Conservation (phyloP, 257 asterid genomes). For the Solanum okadae region DNA sequence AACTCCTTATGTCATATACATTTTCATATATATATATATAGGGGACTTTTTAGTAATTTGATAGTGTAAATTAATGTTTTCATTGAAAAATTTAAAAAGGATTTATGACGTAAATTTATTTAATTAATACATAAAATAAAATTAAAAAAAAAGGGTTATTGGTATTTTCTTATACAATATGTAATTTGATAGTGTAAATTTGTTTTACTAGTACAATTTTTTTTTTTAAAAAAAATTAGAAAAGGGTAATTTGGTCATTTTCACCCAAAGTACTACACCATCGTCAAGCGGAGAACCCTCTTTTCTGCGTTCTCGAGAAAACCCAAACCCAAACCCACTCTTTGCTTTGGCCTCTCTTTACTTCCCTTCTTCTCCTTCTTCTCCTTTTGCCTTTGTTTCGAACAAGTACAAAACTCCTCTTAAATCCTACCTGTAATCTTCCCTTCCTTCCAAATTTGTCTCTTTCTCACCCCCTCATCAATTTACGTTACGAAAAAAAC, state of each 20-base stretch:
- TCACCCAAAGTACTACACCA: neutral
- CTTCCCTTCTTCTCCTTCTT: neutral
- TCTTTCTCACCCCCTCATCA: neutral
- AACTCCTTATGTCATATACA: neutral
- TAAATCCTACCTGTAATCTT: neutral
- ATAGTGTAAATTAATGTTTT: neutral
- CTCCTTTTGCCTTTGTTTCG: neutral
- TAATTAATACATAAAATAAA: neutral
- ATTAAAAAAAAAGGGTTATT: neutral
- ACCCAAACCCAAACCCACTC: neutral
- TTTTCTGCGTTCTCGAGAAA: conserved; percentile 5
- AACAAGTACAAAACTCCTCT: neutral
- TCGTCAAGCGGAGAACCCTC: neutral
- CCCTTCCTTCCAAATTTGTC: neutral
- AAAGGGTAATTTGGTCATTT: neutral
- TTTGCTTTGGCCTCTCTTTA: neutral
- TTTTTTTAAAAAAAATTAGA: neutral
- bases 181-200: neutral
- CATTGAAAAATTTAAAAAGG: neutral
- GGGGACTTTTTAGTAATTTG: neutral
- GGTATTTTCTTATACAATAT: neutral
- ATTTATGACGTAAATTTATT: neutral
- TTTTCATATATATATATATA: neutral
- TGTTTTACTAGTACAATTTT: neutral
- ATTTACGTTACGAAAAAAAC: neutral